phyloP scores from a whole-genome alignment of 1,139 yeast genomes.

The Waltiozyma sp. region DNA sequence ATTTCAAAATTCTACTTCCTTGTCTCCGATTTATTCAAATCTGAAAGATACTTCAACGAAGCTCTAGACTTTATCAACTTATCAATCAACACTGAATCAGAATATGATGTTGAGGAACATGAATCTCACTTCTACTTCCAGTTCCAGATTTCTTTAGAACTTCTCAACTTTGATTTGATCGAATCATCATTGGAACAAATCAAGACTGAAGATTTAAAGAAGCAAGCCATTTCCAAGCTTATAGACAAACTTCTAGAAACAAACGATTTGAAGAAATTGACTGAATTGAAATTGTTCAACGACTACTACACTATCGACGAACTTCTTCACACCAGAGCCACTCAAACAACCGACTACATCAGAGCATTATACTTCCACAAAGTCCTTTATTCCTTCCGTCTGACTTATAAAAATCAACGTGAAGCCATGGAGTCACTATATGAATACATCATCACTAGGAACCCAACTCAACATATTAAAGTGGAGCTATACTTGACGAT shows the following conservation, averaged over 20 bases:
- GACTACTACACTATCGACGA: slow-evolving; percentile 26
- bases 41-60: slow-evolving; percentile 11
- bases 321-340: slow-evolving; percentile 31
- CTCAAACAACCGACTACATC: slow-evolving; percentile 14
- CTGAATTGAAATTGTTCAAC: slow-evolving; percentile 12
- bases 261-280: slow-evolving; percentile 17
- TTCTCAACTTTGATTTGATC: slow-evolving; percentile 16
- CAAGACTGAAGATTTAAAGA: slow-evolving; percentile 7
- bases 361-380: slow-evolving; percentile 39
- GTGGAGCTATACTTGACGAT: slow-evolving; percentile 32
- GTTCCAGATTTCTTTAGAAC: slow-evolving; percentile 17
- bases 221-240: slow-evolving; percentile 14
- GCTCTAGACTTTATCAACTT: slow-evolving; percentile 18
- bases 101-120: slow-evolving; percentile 12
- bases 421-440: slow-evolving; percentile 50
- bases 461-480: slow-evolving; percentile 5
- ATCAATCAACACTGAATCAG: slow-evolving; percentile 20
- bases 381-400: slow-evolving; percentile 45
- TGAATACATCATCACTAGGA: slow-evolving; percentile 33
- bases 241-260: slow-evolving; percentile 14
- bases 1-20: slow-evolving; percentile 18
- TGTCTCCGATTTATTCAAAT: slow-evolving; percentile 15
- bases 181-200: slow-evolving; percentile 13
- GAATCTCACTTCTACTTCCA: slow-evolving; percentile 15
- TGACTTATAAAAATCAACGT: slow-evolving; percentile 34